Conservation (phyloP, 768 basidiomycete genomes). For the Lyophyllum shimeji region DNA sequence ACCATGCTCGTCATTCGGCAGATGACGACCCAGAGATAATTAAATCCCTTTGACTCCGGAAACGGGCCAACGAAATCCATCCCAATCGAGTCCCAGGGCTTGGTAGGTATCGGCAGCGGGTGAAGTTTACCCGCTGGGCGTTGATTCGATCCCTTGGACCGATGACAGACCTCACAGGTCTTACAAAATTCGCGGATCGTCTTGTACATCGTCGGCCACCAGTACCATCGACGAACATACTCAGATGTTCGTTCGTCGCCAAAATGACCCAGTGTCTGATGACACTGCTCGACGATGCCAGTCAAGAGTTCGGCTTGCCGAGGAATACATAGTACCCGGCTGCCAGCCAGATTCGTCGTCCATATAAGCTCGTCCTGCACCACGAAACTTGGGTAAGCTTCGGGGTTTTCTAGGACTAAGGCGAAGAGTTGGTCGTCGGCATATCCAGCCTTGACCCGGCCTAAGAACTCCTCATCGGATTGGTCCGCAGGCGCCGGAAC, state of each 20-base stretch:
- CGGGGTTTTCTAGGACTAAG: background rate
- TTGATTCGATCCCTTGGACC: background rate
- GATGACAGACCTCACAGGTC: background rate
- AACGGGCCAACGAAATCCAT: no score
- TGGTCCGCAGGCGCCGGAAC: background rate
- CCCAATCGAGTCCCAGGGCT: conserved; percentile 31
- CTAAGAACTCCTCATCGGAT: background rate
- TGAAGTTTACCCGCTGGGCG: background rate
- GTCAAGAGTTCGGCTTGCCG: background rate
- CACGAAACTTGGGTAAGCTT: background rate
- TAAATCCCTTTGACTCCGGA: conserved; percentile 15
- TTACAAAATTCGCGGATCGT: background rate
- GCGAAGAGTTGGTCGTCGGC: background rate
- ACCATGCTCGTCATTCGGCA: conserved; percentile 14
- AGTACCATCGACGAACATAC: conserved; percentile 20
- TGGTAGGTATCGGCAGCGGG: background rate
- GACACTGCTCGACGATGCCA: background rate
- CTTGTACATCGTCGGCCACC: conserved; percentile 20
- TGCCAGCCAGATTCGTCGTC: background rate
- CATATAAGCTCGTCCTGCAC: background rate
- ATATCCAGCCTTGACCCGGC: background rate
- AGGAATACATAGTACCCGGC: background rate
- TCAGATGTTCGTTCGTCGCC: background rate
- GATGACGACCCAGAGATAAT: conserved; percentile 25
- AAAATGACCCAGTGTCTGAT: conserved; percentile 7